Conservation (phyloP, 371 early-diverging fungal species). For the Circinella umbellata region DNA sequence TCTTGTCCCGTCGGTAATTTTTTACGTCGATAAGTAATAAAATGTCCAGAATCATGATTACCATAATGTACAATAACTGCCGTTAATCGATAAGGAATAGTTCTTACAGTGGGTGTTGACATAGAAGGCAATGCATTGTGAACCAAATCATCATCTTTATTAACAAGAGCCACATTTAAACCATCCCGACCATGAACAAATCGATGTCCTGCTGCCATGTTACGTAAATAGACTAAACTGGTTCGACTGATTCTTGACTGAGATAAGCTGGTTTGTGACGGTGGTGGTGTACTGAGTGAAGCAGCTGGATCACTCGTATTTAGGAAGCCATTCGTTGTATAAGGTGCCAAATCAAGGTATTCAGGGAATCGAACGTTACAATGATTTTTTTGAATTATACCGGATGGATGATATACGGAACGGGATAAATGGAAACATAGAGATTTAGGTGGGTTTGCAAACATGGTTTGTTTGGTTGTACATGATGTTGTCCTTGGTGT, state of each 20-base stretch:
- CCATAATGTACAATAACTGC: constrained; percentile 93
- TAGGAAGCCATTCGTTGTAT: constrained; percentile 62
- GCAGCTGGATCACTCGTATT: constrained; percentile 48
- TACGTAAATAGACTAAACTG: constrained; percentile 51
- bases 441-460: constrained; percentile 66
- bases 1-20: constrained; percentile 59
- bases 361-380: constrained; percentile 66
- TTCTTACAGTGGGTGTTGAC: constrained; percentile 34
- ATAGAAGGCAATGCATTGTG: constrained; percentile 48
- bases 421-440: constrained; percentile 79
- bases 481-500: constrained; percentile 32
- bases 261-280: constrained; percentile 14
- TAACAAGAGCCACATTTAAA: constrained; percentile 35
- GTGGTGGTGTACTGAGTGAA: constrained; percentile 40
- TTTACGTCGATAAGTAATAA: constrained; percentile 24
- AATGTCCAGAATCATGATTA: constrained; percentile 51
- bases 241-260: constrained; percentile 43
- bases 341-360: constrained; percentile 67
- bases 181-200: constrained; percentile 48
- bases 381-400: constrained; percentile 70
- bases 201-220: constrained; percentile 51
- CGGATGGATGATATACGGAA: constrained; percentile 69
- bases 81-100: constrained; percentile 71
- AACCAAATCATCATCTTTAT: constrained; percentile 32
- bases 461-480: constrained; percentile 67